Evolutionary conservation across 2,329 filamentous ascomycete genomes (phyloP).

Genomic region (Hypoxylon sp.): DNA sequence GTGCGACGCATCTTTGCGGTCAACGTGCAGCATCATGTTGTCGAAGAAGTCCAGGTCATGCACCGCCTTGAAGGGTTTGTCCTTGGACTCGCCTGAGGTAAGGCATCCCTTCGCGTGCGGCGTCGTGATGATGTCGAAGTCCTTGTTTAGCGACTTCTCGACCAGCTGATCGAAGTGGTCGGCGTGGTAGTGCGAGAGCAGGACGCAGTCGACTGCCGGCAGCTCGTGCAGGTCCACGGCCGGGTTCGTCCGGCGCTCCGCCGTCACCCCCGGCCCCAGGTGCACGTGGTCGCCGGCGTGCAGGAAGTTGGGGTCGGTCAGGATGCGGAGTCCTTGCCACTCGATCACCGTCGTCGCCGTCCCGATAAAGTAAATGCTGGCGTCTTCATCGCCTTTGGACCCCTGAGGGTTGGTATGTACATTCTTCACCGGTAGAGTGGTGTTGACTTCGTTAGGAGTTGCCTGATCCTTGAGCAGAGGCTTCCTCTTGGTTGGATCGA

Average conservation of each 20-base stretch:
- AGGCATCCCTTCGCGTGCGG: conserved; percentile 66
- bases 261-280: conserved; percentile 68
- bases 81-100: conserved; percentile 46
- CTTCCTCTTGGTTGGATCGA: conserved; percentile 40
- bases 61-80: conserved; percentile 62
- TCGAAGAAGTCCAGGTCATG: conserved; percentile 65
- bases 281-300: conserved; percentile 72
- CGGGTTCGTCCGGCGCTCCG: conserved; percentile 63
- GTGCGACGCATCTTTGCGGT: conserved; percentile 12
- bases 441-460: conserved; percentile 28
- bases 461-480: conserved; percentile 43
- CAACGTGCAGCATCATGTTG: conserved; percentile 52
- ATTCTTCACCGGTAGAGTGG: conserved; percentile 34
- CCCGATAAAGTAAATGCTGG: conserved; percentile 62
- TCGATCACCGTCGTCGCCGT: conserved; percentile 64
- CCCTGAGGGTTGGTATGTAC: conserved; percentile 39
- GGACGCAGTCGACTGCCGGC: conserved; percentile 65
- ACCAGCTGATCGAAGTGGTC: conserved; percentile 54
- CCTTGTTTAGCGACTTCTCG: conserved; percentile 51
- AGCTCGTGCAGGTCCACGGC: conserved; percentile 66
- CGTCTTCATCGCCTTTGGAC: conserved; percentile 45
- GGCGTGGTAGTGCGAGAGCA: conserved; percentile 71
- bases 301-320: conserved; percentile 71
- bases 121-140: conserved; percentile 69
- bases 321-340: conserved; percentile 60